Base-by-base conservation (phyloP, 192 early-diverging fungal species). In the Coemansia sp. region DNA sequence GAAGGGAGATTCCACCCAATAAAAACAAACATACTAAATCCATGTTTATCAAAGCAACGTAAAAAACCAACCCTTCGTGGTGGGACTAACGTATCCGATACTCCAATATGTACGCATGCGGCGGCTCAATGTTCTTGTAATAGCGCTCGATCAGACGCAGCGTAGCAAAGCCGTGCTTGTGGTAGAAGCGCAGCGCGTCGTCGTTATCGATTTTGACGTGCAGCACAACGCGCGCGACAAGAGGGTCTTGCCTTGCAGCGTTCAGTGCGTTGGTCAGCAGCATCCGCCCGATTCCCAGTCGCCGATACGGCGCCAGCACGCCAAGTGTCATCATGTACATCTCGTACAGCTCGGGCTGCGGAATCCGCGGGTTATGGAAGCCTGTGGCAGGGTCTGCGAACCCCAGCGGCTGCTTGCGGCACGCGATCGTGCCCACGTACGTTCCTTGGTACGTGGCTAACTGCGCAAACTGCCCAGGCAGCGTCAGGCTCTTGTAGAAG, bases 321-420 rank as follows among this genome's bases (percentile, higher is more conserved):
- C 95, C 95, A 56, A 98, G 81, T 1, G 96, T 98, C 92, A 95
- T 93, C 68, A 98, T 94, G 71, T 96, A 96, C 33, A 95, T 49
- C 39, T 83, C 80, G 34, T 34, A 55, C 10, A 41, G 11, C 23
- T 39, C 63, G 4, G 73, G 63, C 49, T 33, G 14, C 39, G 51
- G 52, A 14, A 18, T 45, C 12, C 38, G 62, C 33, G 87, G 88
- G 30, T 24, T 21, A 24, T 52, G 1, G 23, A 52, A 21, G 92
- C 94, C 39, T 23, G 43, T 34, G 34, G 34, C 24, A 12, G 71
- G 18, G 34, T 67, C 57, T 5, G 72, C 71, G 57, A 77, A 83
- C 26, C 75, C 75, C 18, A 87, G 55, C 18, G 78, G 68, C 75
- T 95, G 94, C 55, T 78, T 86, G 51, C 93, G 84, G 76, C 94